Percentiles rank a stretch among this genome's conserved stretches.
phyloP scores from a whole-genome alignment of 1,139 yeast genomes.

The Pneumocystis murina region DNA sequence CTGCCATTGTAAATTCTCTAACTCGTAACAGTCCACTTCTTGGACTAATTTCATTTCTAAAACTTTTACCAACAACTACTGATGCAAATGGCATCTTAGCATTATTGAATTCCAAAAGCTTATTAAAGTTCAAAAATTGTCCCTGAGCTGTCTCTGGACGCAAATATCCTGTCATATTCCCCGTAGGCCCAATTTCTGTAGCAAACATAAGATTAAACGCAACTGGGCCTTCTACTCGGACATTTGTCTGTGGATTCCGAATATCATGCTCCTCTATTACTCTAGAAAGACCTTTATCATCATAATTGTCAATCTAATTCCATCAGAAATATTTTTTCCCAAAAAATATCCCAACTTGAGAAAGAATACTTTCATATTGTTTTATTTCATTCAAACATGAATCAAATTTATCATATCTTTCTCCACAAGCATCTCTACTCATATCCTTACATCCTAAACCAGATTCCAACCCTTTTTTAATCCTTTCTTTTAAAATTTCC shows the following conservation, averaged over 20 bases:
- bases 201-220: conserved; percentile 98
- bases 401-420: conserved; percentile 26
- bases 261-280: conserved; percentile 67
- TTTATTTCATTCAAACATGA: conserved; percentile 20
- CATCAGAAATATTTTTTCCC: conserved; percentile 21
- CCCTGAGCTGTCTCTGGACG: conserved; percentile 99
- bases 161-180: conserved; percentile 83
- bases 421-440: conserved; percentile 50
- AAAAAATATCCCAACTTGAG: conserved; percentile 24
- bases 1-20: conserved; percentile 98
- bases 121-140: conserved; percentile 88
- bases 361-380: conserved; percentile 76
- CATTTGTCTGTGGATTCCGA: conserved; percentile 82
- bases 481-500: conserved; percentile 87
- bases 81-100: conserved; percentile 97
- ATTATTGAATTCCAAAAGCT: conserved; percentile 87
- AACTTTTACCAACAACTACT: conserved; percentile 95
- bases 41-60: conserved; percentile 97
- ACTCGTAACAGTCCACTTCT: conserved; percentile 95
- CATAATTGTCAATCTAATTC: conserved; percentile 64
- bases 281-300: conserved; percentile 85
- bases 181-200: conserved; percentile 98
- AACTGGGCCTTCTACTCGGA: conserved; percentile 70
- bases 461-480: conserved; percentile 92
- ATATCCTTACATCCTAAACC: conserved; percentile 59